Conservation (phyloP, 176 grass and related monocot genomes). For the Pontederia crassipes region DNA sequence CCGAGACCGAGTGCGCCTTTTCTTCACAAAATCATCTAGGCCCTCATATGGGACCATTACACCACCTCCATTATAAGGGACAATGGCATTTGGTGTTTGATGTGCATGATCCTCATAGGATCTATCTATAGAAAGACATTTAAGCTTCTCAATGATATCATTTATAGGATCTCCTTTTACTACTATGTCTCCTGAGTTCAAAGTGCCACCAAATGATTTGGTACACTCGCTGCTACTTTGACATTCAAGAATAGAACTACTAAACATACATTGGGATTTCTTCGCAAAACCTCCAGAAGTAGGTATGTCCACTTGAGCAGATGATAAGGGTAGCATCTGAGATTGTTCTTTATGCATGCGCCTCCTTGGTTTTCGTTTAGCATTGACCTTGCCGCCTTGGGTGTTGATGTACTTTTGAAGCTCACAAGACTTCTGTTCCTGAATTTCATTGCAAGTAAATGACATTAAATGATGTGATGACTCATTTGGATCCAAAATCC, state of each 20-base stretch:
- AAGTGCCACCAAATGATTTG: no score
- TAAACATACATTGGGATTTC: background rate
- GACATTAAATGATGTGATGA: no score
- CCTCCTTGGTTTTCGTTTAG: conserved; percentile 2
- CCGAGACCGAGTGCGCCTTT: conserved; percentile 38
- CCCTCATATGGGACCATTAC: conserved; percentile 45
- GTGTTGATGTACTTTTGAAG: no score
- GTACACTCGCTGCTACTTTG: no score
- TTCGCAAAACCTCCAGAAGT: conserved; percentile 8
- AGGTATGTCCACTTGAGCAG: background rate
- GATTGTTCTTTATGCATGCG: conserved; percentile 8
- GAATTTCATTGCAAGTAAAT: no score
- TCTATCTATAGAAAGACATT: conserved; percentile 32
- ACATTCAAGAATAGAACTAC: background rate
- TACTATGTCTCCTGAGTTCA: conserved; percentile 18
- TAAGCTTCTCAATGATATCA: conserved; percentile 46
- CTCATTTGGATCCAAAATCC: no score
- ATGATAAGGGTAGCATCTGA: no score
- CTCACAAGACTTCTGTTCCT: no score
- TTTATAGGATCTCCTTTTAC: conserved; percentile 28
- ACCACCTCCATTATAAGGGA: conserved; percentile 39
- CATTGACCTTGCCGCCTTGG: no score
- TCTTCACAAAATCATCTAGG: conserved; percentile 31
- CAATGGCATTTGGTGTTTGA: conserved; percentile 29
- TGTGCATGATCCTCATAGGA: conserved; percentile 4